Evolutionary conservation across 768 basidiomycete species (phyloP).

Genomic region (Auriscalpium vulgare): DNA sequence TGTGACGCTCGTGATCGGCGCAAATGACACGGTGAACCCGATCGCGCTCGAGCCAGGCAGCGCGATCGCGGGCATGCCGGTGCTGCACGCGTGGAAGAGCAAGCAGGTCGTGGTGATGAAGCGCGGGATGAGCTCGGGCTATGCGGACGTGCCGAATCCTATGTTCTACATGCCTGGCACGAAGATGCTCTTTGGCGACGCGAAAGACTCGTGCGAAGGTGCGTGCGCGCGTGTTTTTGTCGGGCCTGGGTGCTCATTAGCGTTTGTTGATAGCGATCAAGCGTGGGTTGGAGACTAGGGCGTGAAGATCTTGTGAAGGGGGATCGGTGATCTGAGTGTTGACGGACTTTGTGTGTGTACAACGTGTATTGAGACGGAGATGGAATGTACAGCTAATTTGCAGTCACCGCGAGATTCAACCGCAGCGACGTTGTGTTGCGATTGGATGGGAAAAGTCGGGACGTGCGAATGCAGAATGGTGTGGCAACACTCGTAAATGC

Average conservation of each 20-base stretch:
- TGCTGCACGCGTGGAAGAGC: slow-evolving; percentile 88
- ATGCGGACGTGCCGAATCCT: slow-evolving; percentile 88
- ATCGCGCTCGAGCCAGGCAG: slow-evolving; percentile 83
- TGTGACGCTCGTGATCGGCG: slow-evolving; percentile 85
- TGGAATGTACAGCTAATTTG: no score
- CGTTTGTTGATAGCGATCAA: slow-evolving; percentile 22
- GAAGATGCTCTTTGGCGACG: slow-evolving; percentile 89
- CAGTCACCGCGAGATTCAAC: no score
- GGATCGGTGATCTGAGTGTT: no score
- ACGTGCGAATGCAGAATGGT: no score
- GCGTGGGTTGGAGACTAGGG: slow-evolving; percentile 23
- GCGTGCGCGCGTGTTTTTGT: neutral
- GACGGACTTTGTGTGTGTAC: no score
- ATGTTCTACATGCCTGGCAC: slow-evolving; percentile 91
- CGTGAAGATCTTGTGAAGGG: neutral
- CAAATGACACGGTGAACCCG: slow-evolving; percentile 89
- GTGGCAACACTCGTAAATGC: no score
- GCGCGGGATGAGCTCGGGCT: slow-evolving; percentile 81
- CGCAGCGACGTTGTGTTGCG: no score
- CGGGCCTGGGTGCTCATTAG: neutral
- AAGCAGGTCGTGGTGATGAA: slow-evolving; percentile 93
- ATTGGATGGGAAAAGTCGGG: no score
- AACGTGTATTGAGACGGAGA: no score
- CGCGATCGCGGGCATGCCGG: slow-evolving; percentile 88
- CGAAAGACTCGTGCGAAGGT: slow-evolving; percentile 88